Conservation (phyloP, 768 basidiomycete genomes). For the Chiua virens region DNA sequence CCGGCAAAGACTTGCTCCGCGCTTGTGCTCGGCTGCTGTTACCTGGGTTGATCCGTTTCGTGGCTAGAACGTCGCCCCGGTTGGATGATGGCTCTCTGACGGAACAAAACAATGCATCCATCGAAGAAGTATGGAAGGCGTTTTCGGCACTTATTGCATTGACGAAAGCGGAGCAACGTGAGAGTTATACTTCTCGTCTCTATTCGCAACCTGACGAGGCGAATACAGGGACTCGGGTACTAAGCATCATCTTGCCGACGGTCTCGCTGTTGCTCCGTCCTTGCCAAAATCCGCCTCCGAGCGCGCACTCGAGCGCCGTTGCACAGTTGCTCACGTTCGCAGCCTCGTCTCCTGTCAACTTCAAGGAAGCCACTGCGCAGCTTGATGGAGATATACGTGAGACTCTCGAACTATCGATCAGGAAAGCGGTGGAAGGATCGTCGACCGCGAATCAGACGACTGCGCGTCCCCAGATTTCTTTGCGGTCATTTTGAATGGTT, state of each 20-base stretch:
- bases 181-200: conserved; percentile 28
- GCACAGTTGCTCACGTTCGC: conserved; percentile 73
- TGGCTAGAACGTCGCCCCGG: conserved; percentile 65
- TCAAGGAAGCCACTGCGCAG: conserved; percentile 80
- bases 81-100: conserved; percentile 57
- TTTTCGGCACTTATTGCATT: conserved; percentile 63
- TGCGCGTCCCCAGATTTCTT: conserved; percentile 74
- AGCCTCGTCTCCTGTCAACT: conserved; percentile 64
- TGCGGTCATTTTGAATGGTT: conserved; percentile 58
- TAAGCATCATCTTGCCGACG: conserved; percentile 75
- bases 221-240: conserved; percentile 56
- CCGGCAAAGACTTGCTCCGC: conserved; percentile 64
- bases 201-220: conserved; percentile 11
- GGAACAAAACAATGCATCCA: conserved; percentile 57
- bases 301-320: conserved; percentile 58
- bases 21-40: conserved; percentile 72
- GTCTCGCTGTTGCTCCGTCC: conserved; percentile 68
- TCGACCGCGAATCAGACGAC: conserved; percentile 35
- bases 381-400: conserved; percentile 60
- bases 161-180: conserved; percentile 61
- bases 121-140: conserved; percentile 82
- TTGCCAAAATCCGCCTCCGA: conserved; percentile 39
- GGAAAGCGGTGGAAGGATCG: conserved; percentile 64
- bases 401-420: conserved; percentile 72
- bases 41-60: conserved; percentile 78